Conservation (phyloP, 192 early-diverging fungal genomes). For the Phycomyces nitens region DNA sequence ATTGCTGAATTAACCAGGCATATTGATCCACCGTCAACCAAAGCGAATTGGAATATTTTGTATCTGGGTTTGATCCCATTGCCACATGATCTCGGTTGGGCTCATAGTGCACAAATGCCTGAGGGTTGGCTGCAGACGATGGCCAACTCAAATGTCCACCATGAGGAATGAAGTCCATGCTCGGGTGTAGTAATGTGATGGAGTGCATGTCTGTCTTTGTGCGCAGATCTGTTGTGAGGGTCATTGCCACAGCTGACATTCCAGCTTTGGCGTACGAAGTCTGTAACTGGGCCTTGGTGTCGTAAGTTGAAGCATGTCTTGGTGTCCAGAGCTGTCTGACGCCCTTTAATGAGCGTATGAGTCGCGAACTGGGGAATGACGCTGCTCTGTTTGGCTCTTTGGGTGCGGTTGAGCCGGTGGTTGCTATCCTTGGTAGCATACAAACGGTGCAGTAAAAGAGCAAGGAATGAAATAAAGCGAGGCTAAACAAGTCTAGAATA, state of each 20-base stretch:
- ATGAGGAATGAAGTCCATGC: conserved; percentile 1
- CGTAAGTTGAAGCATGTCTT: not conserved
- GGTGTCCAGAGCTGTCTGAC: not conserved
- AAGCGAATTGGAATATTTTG: conserved; percentile 15
- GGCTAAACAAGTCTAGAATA: not conserved
- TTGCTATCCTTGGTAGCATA: not conserved
- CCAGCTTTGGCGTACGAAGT: not conserved
- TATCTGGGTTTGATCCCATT: conserved; percentile 16
- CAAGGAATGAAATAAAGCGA: not conserved
- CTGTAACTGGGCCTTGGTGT: not conserved
- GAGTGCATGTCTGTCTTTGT: not conserved
- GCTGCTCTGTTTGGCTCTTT: not conserved
- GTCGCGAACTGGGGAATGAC: not conserved
- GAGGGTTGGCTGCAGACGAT: not conserved
- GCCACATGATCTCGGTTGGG: conserved; percentile 16
- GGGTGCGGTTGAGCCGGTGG: not conserved
- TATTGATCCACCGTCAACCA: conserved; percentile 23
- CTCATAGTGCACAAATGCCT: conserved; percentile 23
- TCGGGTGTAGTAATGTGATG: conserved; percentile 1
- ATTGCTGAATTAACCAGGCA: conserved; percentile 24
- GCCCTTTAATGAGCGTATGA: not conserved
- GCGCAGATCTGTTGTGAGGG: not conserved
- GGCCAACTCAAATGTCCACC: not conserved
- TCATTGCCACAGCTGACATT: conserved; percentile 2
- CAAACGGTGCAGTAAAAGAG: not conserved